Percentiles rank a stretch among this genome's conserved stretches.
These are phyloP conservation scores for Pythium diclinum DNA, from an alignment of 352 stramenopile species.

Conservation along the genomic window DNA sequence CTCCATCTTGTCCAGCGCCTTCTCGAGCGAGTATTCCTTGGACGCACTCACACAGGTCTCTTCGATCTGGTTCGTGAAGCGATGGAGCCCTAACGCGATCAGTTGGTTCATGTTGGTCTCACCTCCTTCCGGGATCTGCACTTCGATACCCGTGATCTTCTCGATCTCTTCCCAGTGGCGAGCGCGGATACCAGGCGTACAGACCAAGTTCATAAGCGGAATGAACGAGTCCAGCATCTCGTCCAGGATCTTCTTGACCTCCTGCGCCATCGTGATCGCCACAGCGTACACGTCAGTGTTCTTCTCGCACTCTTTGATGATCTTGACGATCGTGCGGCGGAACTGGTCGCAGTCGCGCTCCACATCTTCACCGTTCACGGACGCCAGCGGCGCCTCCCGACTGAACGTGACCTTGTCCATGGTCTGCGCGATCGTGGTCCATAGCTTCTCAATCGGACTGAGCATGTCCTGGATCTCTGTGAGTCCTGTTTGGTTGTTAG, in stretches of 20 bases:
- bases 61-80: constrained; percentile 88
- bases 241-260: constrained; percentile 80
- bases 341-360: constrained; percentile 88
- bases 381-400: constrained; percentile 54
- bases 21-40: constrained; percentile 94
- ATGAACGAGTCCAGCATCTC: constrained; percentile 88
- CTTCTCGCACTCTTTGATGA: constrained; percentile 91
- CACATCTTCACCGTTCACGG: constrained; percentile 83
- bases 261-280: constrained; percentile 73
- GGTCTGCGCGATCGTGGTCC: constrained; percentile 76
- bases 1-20: constrained; percentile 92
- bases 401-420: constrained; percentile 78
- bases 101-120: constrained; percentile 91
- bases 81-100: constrained; percentile 82
- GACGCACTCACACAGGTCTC: constrained; percentile 92
- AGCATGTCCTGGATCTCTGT: constrained; percentile 77
- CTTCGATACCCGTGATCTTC: constrained; percentile 78
- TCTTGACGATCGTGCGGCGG: constrained; percentile 82
- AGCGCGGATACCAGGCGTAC: constrained; percentile 88
- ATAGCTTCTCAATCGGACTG: constrained; percentile 85
- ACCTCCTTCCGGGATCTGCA: constrained; percentile 77
- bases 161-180: constrained; percentile 94
- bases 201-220: constrained; percentile 91
- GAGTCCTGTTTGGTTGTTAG: constrained; percentile 77
- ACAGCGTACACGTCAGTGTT: constrained; percentile 82